These are phyloP conservation scores for Colletotrichum sansevieriae DNA, from an alignment of 2,329 filamentous ascomycete genomes.

Conservation along the genomic window DNA sequence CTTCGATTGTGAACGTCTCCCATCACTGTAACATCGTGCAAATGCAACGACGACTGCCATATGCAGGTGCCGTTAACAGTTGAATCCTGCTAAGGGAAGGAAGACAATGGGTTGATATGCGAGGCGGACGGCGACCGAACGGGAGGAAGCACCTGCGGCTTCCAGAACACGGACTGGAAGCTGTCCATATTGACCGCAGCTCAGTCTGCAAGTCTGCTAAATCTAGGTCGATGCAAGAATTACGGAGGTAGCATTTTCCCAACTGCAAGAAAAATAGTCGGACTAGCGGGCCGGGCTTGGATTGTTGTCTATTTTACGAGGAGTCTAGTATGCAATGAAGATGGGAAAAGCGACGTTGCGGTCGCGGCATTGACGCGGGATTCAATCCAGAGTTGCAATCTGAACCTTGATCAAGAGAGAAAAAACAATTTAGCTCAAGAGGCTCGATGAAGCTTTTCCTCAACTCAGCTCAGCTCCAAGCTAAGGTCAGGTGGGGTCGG, in stretches of 20 bases:
- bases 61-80: not conserved
- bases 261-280: not conserved
- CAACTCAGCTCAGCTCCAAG: not conserved
- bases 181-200: not conserved
- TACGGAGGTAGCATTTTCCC: not conserved
- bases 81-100: not conserved
- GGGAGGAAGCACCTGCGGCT: constrained; percentile 11
- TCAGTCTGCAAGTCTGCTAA: constrained; percentile 6
- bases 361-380: no score
- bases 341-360: no score
- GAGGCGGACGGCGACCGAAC: not conserved
- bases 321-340: no score
- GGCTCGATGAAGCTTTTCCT: not conserved
- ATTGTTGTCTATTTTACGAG: not conserved
- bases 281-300: not conserved
- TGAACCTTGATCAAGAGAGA: no score
- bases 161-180: constrained; percentile 15
- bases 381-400: no score
- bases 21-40: constrained; percentile 13
- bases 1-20: not conserved
- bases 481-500: constrained; percentile 19
- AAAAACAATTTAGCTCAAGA: no score
- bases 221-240: not conserved
- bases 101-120: not conserved
- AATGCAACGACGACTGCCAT: not conserved